Base-by-base conservation (phyloP, 371 early-diverging fungal species). In the Apophysomyces elegans region DNA sequence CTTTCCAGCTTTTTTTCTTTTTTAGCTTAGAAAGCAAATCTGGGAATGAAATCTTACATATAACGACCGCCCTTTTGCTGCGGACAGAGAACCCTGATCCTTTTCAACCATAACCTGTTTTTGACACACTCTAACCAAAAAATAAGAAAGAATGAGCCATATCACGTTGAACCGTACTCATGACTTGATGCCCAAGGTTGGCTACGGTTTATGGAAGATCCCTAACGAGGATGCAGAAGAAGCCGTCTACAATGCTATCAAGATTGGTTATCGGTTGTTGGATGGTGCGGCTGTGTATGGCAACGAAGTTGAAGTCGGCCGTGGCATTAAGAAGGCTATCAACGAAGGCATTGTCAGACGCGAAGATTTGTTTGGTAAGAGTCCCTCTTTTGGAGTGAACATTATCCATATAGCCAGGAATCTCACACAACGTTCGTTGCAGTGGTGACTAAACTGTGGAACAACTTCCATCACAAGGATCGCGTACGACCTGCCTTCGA, bases 381-480 rank as follows among this genome's bases (percentile, higher is more conserved):
- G 32, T 37, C 36, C 12, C 8, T 45, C 21, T 50, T 50, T 21
- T 21, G 21, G 54, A 21, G n/a, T 50, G 32, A 6, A 35, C 41
- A 16, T 37, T 35, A 21, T 18, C 38, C 36, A 39, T 7, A 9
- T 26, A 26, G 32, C 32, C 32, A 26, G 32, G 32, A 26, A 26
- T 26, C 32, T 26, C 32, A 26, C 32, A 26, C 3, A 26, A 26
- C 1, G 2, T 43, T 32, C 18, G 14, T 79, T 36, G 81, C 86
- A 80, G 86, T 91, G 62, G 87, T 90, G 38, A 85, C 89, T 54
- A 94, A 94, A 75, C 75, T 92, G 37, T 89, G 88, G 90, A 90
- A 88, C 67, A 79, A 76, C 37, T 73, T 72, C 59, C 88, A 86
- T 56, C 44, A 62, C 47, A 83, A 84, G 58, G 73, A 78, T 4